Conservation (phyloP, 176 grass and related monocot genomes). For the Olyra latifolia region DNA sequence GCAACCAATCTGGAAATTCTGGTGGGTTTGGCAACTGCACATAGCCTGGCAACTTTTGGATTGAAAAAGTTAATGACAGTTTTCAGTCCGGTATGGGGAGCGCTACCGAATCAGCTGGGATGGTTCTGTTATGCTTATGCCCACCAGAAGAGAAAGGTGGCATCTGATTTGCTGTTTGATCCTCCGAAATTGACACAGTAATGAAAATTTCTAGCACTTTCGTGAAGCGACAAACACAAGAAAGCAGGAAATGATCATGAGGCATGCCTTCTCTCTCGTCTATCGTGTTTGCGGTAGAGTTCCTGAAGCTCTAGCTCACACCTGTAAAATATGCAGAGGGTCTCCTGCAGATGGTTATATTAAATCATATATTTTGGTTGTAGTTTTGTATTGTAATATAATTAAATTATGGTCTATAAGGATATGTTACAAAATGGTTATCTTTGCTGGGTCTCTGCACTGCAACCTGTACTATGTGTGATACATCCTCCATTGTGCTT, state of each 20-base stretch:
- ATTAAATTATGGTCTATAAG: constrained; percentile 20
- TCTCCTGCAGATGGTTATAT: constrained; percentile 24
- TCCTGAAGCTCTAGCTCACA: constrained; percentile 28
- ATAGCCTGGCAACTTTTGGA: constrained; percentile 9
- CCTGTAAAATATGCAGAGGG: constrained; percentile 51
- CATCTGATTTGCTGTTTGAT: neutral
- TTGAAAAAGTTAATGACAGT: neutral
- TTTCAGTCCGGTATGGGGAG: neutral
- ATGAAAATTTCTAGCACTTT: constrained; percentile 4
- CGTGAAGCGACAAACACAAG: neutral
- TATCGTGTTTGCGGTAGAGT: neutral
- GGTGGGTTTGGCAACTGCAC: constrained; percentile 36
- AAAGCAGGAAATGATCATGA: constrained; percentile 43
- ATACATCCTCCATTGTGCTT: neutral
- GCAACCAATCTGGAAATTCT: constrained; percentile 22
- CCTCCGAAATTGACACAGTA: neutral
- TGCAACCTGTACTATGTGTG: neutral
- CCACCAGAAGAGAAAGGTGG: neutral
- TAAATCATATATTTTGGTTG: constrained; percentile 22
- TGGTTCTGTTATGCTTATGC: neutral
- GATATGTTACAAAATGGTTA: neutral
- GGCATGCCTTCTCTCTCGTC: neutral
- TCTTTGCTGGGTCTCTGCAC: neutral
- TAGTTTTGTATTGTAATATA: constrained; percentile 32
- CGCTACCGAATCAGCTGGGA: neutral